These are phyloP conservation scores for Lepiota venenata DNA, from an alignment of 768 basidiomycete species.

Conservation along the genomic window DNA sequence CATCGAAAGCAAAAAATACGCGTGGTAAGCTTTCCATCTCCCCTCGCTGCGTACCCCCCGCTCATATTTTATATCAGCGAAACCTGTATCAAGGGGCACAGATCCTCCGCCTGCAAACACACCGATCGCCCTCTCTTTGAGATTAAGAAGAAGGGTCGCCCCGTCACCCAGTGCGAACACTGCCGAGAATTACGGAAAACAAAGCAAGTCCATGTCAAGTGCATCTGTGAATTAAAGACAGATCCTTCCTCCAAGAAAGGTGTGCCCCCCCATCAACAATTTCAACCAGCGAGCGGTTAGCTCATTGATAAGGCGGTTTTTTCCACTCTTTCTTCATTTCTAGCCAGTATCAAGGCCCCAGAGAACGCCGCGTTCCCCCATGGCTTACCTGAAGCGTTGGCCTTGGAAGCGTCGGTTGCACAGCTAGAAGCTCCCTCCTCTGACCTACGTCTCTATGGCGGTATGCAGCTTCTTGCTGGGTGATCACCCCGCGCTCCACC, in stretches of 20 bases:
- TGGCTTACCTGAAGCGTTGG: slow-evolving; percentile 56
- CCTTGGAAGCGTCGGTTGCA: slow-evolving; percentile 63
- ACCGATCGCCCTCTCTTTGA: slow-evolving; percentile 86
- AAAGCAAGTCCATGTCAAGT: slow-evolving; percentile 85
- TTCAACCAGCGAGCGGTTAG: slow-evolving; percentile 19
- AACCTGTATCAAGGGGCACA: slow-evolving; percentile 93
- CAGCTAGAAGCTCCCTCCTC: slow-evolving; percentile 47
- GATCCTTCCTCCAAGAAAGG: slow-evolving; percentile 60
- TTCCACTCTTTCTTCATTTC: slow-evolving; percentile 18
- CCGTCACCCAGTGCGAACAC: slow-evolving; percentile 86
- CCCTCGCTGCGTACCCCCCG: slow-evolving; percentile 11
- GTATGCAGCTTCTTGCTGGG: slow-evolving; percentile 52
- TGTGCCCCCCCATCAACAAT: slow-evolving; percentile 29
- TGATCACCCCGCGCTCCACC: slow-evolving; percentile 33
- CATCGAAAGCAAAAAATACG: slow-evolving; percentile 70
- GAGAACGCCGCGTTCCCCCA: slow-evolving; percentile 77
- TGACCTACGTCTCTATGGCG: slow-evolving; percentile 60
- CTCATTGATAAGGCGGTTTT: slow-evolving; percentile 46
- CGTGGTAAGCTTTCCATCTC: slow-evolving; percentile 54
- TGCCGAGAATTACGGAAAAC: slow-evolving; percentile 85
- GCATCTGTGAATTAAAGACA: slow-evolving; percentile 78
- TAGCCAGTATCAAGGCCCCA: slow-evolving; percentile 50
- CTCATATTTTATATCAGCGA: slow-evolving; percentile 46
- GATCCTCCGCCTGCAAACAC: slow-evolving; percentile 86
- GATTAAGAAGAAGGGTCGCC: slow-evolving; percentile 91